A percentile compares a stretch with the other conserved stretches of the same genome.
Conservation (phyloP, 306 rosid species). For the Pterocarpus santalinus region DNA sequence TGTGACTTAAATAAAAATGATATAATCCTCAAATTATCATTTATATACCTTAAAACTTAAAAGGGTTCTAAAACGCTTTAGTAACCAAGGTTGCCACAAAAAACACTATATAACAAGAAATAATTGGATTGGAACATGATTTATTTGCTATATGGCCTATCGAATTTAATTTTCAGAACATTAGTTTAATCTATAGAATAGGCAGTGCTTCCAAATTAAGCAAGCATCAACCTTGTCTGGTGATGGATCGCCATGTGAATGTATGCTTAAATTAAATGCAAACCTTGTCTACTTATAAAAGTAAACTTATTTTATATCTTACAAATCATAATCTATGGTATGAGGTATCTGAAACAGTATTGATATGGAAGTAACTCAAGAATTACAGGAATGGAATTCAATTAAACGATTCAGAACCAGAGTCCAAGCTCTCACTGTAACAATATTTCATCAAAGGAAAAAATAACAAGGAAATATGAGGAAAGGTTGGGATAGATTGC, state of each 20-base stretch:
- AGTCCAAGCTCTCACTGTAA: too few species aligned
- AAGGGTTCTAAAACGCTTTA: too few species aligned
- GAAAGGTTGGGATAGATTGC: too few species aligned
- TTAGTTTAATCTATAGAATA: not conserved
- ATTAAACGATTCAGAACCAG: too few species aligned
- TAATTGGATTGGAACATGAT: not conserved
- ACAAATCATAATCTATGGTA: slow-evolving; percentile 23
- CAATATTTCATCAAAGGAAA: too few species aligned
- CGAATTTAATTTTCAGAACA: not conserved
- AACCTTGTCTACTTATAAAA: not conserved
- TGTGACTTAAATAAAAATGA: not conserved
- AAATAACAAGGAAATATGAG: too few species aligned
- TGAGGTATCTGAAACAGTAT: too few species aligned
- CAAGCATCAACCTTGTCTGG: slow-evolving; percentile 64
- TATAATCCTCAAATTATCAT: not conserved
- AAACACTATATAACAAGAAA: not conserved
- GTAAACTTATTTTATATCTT: not conserved
- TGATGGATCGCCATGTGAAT: slow-evolving; percentile 44
- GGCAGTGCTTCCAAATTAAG: slow-evolving; percentile 64
- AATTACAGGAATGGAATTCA: too few species aligned
- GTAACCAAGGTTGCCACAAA: too few species aligned
- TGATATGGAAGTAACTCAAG: too few species aligned
- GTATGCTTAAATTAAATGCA: not conserved
- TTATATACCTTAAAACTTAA: not conserved
- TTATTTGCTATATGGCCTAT: not conserved